Evolutionary conservation across 129 eudicot genomes (phyloP).

Genomic region (Tanacetum coccineum): DNA sequence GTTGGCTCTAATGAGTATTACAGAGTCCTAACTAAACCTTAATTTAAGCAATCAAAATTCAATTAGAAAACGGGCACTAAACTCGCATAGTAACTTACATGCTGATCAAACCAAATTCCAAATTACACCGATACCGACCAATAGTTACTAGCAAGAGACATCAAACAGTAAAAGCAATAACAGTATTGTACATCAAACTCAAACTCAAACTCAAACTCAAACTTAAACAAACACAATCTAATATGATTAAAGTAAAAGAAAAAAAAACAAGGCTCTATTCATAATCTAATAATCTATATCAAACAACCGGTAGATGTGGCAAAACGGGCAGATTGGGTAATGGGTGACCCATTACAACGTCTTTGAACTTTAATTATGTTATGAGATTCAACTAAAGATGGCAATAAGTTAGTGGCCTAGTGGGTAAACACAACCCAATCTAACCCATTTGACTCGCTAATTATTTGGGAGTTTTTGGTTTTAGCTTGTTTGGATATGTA

Average conservation of each 20-base stretch:
- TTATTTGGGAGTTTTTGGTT: no score
- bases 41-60: no score
- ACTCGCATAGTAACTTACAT: neutral
- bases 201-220: neutral
- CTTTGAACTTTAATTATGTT: no score
- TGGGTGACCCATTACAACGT: no score
- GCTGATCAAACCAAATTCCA: neutral
- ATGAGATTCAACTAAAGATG: no score
- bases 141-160: neutral
- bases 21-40: neutral
- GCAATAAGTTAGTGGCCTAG: no score
- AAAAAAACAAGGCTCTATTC: neutral
- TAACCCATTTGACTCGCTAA: no score
- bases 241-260: neutral
- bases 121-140: neutral
- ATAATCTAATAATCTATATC: neutral
- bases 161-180: neutral
- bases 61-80: neutral
- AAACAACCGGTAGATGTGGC: no score
- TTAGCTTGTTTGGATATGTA: no score
- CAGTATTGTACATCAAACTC: conserved; percentile 23
- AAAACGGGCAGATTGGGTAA: neutral
- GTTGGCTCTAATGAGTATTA: neutral
- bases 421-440: no score
- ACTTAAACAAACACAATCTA: conserved; percentile 11